A percentile compares a stretch with the other conserved stretches of the same genome.
Evolutionary conservation across 164 flowering plant species (phyloP).

Genomic region (Kalanchoe fedtschenkoi): DNA sequence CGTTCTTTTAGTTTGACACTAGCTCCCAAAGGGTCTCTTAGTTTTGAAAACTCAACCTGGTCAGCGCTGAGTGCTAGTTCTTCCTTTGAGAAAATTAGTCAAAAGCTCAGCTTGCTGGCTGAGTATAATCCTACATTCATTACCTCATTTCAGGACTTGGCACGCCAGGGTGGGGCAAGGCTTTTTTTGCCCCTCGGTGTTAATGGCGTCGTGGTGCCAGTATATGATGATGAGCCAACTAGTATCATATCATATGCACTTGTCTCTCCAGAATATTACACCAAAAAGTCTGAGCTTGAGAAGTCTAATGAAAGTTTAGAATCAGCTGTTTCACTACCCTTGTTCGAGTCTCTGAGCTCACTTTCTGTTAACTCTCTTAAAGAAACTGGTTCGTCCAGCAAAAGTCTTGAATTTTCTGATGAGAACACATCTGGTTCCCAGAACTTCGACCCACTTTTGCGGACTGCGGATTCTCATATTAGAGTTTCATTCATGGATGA

Average conservation of each 20-base stretch:
- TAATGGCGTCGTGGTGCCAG: constrained; percentile 71
- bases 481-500: constrained; percentile 61
- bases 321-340: constrained; percentile 27
- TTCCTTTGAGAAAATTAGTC: constrained; percentile 28
- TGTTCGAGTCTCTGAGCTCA: constrained; percentile 26
- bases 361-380: constrained; percentile 41
- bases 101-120: constrained; percentile 43
- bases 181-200: constrained; percentile 65
- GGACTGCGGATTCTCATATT: constrained; percentile 57
- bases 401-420: constrained; percentile 50
- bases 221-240: constrained; percentile 95
- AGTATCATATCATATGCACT: constrained; percentile 78
- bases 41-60: constrained; percentile 51
- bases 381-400: constrained; percentile 28
- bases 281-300: constrained; percentile 53
- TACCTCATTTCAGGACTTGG: constrained; percentile 48
- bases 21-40: constrained; percentile 32
- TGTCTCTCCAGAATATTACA: constrained; percentile 49
- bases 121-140: constrained; percentile 61
- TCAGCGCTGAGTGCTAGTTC: constrained; percentile 39
- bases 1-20: constrained; percentile 20
- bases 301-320: constrained; percentile 41
- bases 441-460: constrained; percentile 44
- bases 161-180: constrained; percentile 56
- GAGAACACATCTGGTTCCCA: constrained; percentile 46